Conservation (phyloP, 192 early-diverging fungal species). For the Coemansia sp. region DNA sequence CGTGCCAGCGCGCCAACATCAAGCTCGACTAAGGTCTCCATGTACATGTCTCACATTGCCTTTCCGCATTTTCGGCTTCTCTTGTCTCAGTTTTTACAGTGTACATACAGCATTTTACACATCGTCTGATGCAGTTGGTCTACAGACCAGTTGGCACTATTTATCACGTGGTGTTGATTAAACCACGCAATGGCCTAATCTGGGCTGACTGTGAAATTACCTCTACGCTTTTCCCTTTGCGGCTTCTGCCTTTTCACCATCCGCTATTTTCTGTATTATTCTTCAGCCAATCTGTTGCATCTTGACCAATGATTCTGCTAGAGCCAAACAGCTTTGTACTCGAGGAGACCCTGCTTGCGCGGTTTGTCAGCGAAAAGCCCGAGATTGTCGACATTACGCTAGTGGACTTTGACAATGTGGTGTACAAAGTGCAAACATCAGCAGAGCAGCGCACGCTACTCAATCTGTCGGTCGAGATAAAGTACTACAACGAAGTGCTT, state of each 20-base stretch:
- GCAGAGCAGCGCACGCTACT: slow-evolving; percentile 54
- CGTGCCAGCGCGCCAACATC: slow-evolving; percentile 44
- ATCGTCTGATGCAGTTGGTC: not conserved
- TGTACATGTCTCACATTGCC: not conserved
- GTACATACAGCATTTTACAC: slow-evolving; percentile 2
- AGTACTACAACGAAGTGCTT: slow-evolving; percentile 79
- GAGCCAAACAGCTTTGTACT: slow-evolving; percentile 60
- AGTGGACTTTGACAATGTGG: slow-evolving; percentile 97
- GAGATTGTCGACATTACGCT: slow-evolving; percentile 75
- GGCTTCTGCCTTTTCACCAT: not conserved
- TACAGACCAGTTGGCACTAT: not conserved
- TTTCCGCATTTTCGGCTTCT: not conserved
- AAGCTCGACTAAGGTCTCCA: slow-evolving; percentile 20
- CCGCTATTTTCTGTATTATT: not conserved
- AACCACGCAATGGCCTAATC: not conserved
- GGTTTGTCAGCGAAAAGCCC: slow-evolving; percentile 66
- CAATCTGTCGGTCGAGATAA: slow-evolving; percentile 78
- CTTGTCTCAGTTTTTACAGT: not conserved
- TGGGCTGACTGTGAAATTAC: slow-evolving; percentile 7
- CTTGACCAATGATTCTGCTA: slow-evolving; percentile 52
- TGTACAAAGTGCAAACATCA: slow-evolving; percentile 76
- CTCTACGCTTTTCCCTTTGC: not conserved
- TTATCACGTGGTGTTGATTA: not conserved
- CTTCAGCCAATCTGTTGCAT: slow-evolving; percentile 1
- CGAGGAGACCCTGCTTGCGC: slow-evolving; percentile 62